phyloP scores from a whole-genome alignment of 2,329 filamentous ascomycete genomes.

The Juglanconis juglandina region DNA sequence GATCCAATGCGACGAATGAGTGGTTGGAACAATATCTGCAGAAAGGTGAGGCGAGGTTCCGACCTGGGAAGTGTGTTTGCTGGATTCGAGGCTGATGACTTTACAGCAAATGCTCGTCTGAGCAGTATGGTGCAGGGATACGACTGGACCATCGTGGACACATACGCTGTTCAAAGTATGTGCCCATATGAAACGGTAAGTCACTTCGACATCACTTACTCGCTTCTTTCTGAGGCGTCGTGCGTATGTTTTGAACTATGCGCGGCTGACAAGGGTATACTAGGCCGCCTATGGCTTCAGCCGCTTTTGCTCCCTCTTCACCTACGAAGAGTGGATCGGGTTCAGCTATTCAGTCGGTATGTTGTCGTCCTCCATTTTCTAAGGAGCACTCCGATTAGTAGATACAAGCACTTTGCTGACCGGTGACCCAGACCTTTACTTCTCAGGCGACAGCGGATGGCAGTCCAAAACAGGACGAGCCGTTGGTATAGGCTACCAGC shows the following conservation, averaged over 20 bases:
- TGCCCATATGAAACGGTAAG: constrained; percentile 70
- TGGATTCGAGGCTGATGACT: not conserved
- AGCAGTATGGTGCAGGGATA: constrained; percentile 51
- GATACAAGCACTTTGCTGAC: not conserved
- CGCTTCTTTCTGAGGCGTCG: not conserved
- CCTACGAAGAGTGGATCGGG: constrained; percentile 68
- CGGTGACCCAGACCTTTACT: constrained; percentile 48
- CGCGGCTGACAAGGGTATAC: not conserved
- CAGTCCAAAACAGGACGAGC: constrained; percentile 65
- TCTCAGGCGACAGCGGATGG: constrained; percentile 60
- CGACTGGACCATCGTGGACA: constrained; percentile 62
- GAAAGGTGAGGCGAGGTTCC: constrained; percentile 41
- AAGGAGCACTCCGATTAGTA: not conserved
- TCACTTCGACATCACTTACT: not conserved
- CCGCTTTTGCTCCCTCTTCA: constrained; percentile 71
- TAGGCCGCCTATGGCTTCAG: constrained; percentile 70
- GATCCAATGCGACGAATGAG: constrained; percentile 52
- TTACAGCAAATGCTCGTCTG: constrained; percentile 56
- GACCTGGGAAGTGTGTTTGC: not conserved
- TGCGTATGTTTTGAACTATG: not conserved
- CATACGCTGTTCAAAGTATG: constrained; percentile 66
- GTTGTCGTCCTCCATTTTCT: not conserved
- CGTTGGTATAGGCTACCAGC: constrained; percentile 69
- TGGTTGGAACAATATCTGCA: constrained; percentile 65
- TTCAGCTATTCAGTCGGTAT: constrained; percentile 65